These are phyloP conservation scores for Naegleria lovaniensis DNA, from an alignment of 208 protist genomes.

Conservation along the genomic window DNA sequence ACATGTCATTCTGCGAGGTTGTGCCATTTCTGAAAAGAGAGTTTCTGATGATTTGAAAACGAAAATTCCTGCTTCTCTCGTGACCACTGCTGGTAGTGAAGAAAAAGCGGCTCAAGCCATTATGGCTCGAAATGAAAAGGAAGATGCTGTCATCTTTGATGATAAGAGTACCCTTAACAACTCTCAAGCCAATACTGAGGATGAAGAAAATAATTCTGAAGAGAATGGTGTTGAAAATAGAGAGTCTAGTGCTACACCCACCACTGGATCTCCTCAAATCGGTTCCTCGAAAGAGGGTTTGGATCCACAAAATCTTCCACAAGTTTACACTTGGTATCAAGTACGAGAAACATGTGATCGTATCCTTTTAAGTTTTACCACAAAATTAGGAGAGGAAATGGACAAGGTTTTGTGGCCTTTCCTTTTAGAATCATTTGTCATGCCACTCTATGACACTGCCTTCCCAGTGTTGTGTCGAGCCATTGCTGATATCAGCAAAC, in stretches of 20 bases:
- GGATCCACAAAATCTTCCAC: background rate
- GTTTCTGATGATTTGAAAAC: background rate
- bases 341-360: background rate
- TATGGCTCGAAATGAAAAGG: background rate
- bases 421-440: background rate
- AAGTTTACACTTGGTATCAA: background rate
- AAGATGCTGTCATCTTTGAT: background rate
- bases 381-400: background rate
- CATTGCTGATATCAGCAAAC: background rate
- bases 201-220: background rate
- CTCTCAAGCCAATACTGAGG: background rate
- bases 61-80: background rate
- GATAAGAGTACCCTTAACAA: background rate
- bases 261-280: background rate
- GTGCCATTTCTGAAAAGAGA: background rate
- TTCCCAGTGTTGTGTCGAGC: background rate
- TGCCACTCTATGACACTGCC: background rate
- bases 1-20: background rate
- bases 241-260: too few species aligned
- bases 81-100: background rate
- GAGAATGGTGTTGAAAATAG: too few species aligned
- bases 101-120: background rate
- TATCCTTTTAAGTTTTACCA: background rate
- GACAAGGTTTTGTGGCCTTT: slow-evolving; percentile 11
- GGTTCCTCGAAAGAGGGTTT: background rate